Conservation (phyloP, 2,329 filamentous ascomycete species). For the Phaeosphaeria sp. region DNA sequence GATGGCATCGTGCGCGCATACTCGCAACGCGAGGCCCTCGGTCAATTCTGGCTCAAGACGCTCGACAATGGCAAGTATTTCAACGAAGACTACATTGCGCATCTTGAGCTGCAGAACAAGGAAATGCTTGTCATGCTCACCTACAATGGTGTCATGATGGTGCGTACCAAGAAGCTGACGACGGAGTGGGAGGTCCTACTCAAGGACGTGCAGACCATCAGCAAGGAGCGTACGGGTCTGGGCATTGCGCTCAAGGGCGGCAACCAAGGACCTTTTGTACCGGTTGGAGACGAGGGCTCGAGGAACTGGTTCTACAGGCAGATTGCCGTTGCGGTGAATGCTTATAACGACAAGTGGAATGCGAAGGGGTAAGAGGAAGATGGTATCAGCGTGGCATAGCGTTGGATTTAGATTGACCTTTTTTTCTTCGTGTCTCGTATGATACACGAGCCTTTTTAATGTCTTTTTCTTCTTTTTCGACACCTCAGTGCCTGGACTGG, state of each 20-base stretch:
- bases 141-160: slow-evolving; percentile 79
- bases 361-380: slow-evolving; percentile 58
- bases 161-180: slow-evolving; percentile 82
- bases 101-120: slow-evolving; percentile 87
- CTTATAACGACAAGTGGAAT: slow-evolving; percentile 72
- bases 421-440: neutral
- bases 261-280: slow-evolving; percentile 92
- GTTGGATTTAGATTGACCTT: neutral
- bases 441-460: neutral
- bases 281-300: slow-evolving; percentile 83
- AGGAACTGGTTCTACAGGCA: slow-evolving; percentile 72
- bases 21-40: slow-evolving; percentile 90
- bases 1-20: slow-evolving; percentile 96
- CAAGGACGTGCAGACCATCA: slow-evolving; percentile 95
- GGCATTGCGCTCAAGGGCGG: slow-evolving; percentile 87
- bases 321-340: slow-evolving; percentile 71
- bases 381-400: neutral
- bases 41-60: slow-evolving; percentile 98
- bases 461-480: neutral
- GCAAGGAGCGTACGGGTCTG: slow-evolving; percentile 93
- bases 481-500: too few relatives aligned
- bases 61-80: slow-evolving; percentile 98
- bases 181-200: slow-evolving; percentile 96
- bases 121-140: slow-evolving; percentile 78
- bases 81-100: slow-evolving; percentile 95